These are phyloP conservation scores for Camellia sinensis DNA, from an alignment of 148 eudicot genomes.

Conservation along the genomic window DNA sequence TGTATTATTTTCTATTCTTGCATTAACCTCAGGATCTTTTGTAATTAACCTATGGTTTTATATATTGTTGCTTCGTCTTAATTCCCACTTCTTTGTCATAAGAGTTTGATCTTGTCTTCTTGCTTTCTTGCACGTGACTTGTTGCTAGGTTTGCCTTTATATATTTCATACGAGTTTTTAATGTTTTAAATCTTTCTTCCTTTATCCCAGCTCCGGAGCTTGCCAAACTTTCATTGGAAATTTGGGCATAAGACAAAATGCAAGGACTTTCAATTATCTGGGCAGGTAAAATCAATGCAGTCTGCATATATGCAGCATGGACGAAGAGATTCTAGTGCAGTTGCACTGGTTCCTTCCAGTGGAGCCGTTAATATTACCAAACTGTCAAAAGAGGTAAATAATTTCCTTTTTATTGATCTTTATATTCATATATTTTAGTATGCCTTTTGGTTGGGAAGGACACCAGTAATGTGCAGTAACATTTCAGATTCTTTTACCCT, in stretches of 20 bases:
- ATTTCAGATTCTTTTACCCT: conserved; percentile 79
- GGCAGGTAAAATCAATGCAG: conserved; percentile 23
- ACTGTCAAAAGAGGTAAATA: conserved; percentile 50
- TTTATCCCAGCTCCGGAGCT: conserved; percentile 47
- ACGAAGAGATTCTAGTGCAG: conserved; percentile 22
- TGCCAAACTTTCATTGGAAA: conserved; percentile 73
- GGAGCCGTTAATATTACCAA: conserved; percentile 32
- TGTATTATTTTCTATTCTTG: neutral
- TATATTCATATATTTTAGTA: neutral
- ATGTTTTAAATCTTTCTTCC: neutral
- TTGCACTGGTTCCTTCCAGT: conserved; percentile 35
- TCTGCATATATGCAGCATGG: conserved; percentile 22
- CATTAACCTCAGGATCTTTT: neutral
- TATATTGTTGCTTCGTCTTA: neutral
- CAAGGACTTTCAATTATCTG: conserved; percentile 34
- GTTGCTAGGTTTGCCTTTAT: neutral
- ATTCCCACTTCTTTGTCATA: neutral
- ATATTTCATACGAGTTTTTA: neutral
- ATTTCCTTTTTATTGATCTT: neutral
- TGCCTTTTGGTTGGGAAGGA: neutral
- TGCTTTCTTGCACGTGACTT: neutral
- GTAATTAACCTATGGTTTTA: neutral
- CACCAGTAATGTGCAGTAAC: neutral
- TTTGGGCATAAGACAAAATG: conserved; percentile 68
- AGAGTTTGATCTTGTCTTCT: neutral